These are phyloP conservation scores for Exserohilum rostratum DNA, from an alignment of 2,329 filamentous ascomycete species.

Conservation along the genomic window DNA sequence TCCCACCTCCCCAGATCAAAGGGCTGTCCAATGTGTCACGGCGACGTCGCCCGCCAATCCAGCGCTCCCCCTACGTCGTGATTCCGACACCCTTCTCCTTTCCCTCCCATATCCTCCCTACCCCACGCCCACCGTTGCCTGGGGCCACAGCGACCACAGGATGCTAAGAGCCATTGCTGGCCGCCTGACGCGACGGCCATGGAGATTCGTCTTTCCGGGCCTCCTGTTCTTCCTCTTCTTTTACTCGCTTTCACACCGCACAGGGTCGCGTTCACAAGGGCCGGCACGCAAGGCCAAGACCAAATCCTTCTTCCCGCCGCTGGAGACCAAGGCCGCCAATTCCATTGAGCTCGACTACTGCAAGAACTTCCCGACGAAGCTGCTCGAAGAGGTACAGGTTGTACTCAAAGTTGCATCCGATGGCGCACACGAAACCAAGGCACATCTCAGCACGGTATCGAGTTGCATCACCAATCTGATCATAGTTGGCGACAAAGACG, in stretches of 20 bases:
- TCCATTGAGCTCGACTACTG: constrained; percentile 47
- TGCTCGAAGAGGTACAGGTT: constrained; percentile 53
- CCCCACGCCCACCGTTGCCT: constrained; percentile 5
- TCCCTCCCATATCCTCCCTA: not conserved
- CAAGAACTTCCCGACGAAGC: constrained; percentile 48
- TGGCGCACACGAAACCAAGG: constrained; percentile 51
- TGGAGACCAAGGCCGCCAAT: constrained; percentile 36
- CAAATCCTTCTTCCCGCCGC: constrained; percentile 47
- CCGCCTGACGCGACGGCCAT: constrained; percentile 38
- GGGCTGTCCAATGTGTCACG: constrained; percentile 19
- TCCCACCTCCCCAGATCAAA: constrained; percentile 5
- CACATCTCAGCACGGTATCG: constrained; percentile 60
- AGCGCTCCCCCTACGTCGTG: constrained; percentile 4
- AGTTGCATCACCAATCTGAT: constrained; percentile 61
- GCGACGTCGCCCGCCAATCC: constrained; percentile 14
- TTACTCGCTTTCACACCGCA: constrained; percentile 37
- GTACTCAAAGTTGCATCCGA: constrained; percentile 59
- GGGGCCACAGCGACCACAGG: constrained; percentile 12
- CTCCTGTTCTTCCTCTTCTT: constrained; percentile 42
- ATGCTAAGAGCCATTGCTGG: constrained; percentile 36
- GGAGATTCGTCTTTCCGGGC: constrained; percentile 40
- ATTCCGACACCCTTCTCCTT: not conserved
- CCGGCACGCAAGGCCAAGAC: constrained; percentile 39
- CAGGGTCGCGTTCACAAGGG: constrained; percentile 17
- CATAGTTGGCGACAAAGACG: constrained; percentile 65